Conservation (phyloP, 2,329 filamentous ascomycete genomes). For the Neofusicoccum kwambonambiense region DNA sequence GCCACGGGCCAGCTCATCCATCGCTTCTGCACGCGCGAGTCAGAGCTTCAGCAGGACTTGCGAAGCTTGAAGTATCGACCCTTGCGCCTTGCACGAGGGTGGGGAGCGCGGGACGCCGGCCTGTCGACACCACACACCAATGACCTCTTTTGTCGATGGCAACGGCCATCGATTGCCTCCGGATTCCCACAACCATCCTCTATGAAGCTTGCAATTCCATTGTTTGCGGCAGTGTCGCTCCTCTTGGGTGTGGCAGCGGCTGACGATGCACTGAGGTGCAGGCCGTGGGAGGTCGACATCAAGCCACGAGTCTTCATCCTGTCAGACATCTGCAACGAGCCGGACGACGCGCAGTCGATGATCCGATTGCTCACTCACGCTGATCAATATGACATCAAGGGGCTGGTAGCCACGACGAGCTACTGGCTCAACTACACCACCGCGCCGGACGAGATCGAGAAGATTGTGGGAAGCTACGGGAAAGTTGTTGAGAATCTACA, state of each 20-base stretch:
- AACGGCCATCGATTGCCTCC: background rate
- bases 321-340: constrained; percentile 42
- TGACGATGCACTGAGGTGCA: background rate
- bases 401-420: constrained; percentile 40
- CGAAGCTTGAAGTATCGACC: background rate
- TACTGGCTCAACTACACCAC: constrained; percentile 40
- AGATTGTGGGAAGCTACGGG: constrained; percentile 35
- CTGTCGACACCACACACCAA: background rate
- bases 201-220: background rate
- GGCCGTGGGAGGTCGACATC: constrained; percentile 29
- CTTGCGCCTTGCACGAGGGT: background rate
- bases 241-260: background rate
- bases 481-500: constrained; percentile 48
- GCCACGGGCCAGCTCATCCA: background rate
- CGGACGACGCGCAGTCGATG: constrained; percentile 40
- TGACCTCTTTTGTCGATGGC: background rate
- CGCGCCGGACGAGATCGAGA: constrained; percentile 35
- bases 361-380: constrained; percentile 38
- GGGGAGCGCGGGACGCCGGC: no score
- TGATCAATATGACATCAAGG: constrained; percentile 40
- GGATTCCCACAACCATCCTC: background rate
- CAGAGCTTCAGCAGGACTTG: background rate
- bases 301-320: constrained; percentile 42
- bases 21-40: background rate
- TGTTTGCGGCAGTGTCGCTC: background rate